A percentile compares a stretch with the other conserved stretches of the same genome.
These are phyloP conservation scores for Hymenoscyphus infarciens DNA, from an alignment of 2,329 filamentous ascomycete genomes.

Conservation along the genomic window DNA sequence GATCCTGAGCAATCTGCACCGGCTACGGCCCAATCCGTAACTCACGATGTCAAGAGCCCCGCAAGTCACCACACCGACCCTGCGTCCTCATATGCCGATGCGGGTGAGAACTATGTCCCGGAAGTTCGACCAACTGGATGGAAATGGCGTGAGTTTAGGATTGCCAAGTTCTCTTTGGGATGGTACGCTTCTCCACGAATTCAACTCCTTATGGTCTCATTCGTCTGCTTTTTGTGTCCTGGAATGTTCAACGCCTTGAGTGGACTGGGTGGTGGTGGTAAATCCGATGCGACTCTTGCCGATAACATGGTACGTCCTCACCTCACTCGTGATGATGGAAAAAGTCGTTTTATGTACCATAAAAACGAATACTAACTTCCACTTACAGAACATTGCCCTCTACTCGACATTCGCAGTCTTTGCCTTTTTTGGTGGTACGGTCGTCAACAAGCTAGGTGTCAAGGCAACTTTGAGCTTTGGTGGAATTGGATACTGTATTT, in stretches of 20 bases:
- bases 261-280: constrained; percentile 63
- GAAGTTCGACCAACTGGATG: constrained; percentile 44
- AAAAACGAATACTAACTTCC: constrained; percentile 6
- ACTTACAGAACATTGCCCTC: constrained; percentile 40
- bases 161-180: constrained; percentile 51
- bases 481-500: constrained; percentile 73
- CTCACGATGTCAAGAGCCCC: neutral
- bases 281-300: constrained; percentile 47
- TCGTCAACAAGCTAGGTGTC: constrained; percentile 74
- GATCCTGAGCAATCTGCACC: neutral
- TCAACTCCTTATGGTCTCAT: constrained; percentile 67
- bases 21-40: neutral
- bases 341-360: neutral
- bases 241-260: constrained; percentile 69
- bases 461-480: constrained; percentile 66
- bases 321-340: neutral
- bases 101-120: neutral
- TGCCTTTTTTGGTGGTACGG: constrained; percentile 70
- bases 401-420: constrained; percentile 53
- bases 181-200: constrained; percentile 73
- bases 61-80: neutral
- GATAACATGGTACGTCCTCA: constrained; percentile 42
- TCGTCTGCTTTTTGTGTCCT: constrained; percentile 69
- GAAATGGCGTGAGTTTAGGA: constrained; percentile 62
- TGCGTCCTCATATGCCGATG: neutral